A percentile compares a stretch with the other conserved stretches of the same genome.
Evolutionary conservation across 257 asterid genomes (phyloP).

Genomic region (Penstemon barbatus): DNA sequence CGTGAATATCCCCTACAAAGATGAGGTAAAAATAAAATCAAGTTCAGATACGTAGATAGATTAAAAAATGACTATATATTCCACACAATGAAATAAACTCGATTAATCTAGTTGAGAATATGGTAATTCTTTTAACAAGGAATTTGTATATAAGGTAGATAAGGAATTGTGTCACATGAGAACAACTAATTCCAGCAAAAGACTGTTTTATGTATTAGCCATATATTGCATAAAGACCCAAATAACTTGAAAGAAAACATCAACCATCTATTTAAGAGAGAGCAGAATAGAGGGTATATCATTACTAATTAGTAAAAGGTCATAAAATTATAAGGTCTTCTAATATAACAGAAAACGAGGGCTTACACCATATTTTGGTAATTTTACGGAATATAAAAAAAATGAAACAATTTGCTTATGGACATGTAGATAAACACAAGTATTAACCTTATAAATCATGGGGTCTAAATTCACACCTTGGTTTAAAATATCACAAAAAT

Average conservation of each 20-base stretch:
- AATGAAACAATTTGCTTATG: too few species aligned
- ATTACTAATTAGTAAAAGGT: background rate
- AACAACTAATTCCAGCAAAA: too few species aligned
- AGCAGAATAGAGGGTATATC: background rate
- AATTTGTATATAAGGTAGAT: too few species aligned
- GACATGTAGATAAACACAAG: background rate
- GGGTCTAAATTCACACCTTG: background rate
- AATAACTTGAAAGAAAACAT: background rate
- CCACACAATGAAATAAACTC: background rate
- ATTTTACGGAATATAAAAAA: too few species aligned
- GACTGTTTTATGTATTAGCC: too few species aligned
- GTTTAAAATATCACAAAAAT: too few species aligned
- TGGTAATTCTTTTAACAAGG: too few species aligned
- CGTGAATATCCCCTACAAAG: constrained; percentile 34
- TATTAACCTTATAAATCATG: background rate
- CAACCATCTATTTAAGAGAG: too few species aligned
- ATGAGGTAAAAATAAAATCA: background rate
- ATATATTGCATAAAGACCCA: background rate
- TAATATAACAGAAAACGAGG: background rate
- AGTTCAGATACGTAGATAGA: background rate
- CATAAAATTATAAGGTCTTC: background rate
- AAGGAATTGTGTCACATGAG: too few species aligned
- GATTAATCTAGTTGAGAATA: background rate
- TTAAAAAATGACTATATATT: background rate
- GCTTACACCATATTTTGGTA: background rate